A percentile compares a stretch with the other conserved stretches of the same genome.
Evolutionary conservation across 2,329 filamentous ascomycete species (phyloP).

Genomic region (Diaporthe batatas): DNA sequence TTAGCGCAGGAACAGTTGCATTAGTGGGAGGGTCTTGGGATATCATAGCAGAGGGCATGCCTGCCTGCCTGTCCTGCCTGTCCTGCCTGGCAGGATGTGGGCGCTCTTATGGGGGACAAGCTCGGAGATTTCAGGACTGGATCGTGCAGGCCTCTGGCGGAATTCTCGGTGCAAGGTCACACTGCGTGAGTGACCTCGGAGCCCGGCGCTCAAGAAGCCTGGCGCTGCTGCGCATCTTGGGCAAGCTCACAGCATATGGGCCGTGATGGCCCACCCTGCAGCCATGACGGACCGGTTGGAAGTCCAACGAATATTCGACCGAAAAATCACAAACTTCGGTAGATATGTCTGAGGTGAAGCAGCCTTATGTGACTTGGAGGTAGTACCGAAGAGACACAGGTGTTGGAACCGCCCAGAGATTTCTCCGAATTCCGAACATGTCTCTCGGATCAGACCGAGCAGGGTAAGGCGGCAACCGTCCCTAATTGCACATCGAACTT

Average conservation of each 20-base stretch:
- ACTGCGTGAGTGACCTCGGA: not conserved
- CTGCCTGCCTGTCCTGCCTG: not conserved
- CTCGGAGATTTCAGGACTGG: not conserved
- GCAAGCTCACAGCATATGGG: not conserved
- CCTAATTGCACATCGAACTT: not conserved
- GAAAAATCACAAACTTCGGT: not conserved
- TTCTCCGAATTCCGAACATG: slow-evolving; percentile 1
- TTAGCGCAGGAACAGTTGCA: slow-evolving; percentile 21
- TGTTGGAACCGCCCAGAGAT: not conserved
- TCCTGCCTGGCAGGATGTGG: not conserved
- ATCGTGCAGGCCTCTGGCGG: not conserved
- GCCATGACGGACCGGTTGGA: not conserved
- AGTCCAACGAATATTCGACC: not conserved
- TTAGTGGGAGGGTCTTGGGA: slow-evolving; percentile 7
- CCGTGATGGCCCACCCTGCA: not conserved
- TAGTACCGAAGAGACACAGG: not conserved
- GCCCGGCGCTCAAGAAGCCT: not conserved
- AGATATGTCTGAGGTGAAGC: not conserved
- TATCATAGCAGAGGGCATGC: not conserved
- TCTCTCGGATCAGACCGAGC: not conserved
- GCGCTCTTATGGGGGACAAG: not conserved
- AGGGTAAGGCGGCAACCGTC: not conserved
- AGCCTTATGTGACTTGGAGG: not conserved
- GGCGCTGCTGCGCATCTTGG: not conserved
- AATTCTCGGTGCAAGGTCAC: not conserved